These are phyloP conservation scores for Aspergillus melleus DNA, from an alignment of 2,329 filamentous ascomycete genomes.

Conservation along the genomic window DNA sequence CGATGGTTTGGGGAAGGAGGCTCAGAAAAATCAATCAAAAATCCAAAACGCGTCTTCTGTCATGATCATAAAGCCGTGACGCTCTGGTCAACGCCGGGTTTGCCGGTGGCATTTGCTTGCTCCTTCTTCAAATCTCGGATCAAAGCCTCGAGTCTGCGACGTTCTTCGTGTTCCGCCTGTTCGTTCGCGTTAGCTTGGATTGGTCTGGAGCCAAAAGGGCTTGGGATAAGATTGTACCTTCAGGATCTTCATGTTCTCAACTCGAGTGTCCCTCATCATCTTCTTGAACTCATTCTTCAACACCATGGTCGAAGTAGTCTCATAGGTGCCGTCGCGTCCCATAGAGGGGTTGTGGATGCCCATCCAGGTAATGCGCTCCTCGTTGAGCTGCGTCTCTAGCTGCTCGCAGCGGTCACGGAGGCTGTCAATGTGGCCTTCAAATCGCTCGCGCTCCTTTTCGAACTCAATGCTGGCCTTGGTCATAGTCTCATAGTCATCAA, in stretches of 20 bases:
- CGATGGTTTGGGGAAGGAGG: slow-evolving; percentile 1
- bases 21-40: slow-evolving; percentile 11
- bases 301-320: slow-evolving; percentile 67
- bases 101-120: slow-evolving; percentile 33
- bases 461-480: slow-evolving; percentile 69
- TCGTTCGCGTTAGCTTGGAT: slow-evolving; percentile 19
- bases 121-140: slow-evolving; percentile 54
- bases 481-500: slow-evolving; percentile 69
- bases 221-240: slow-evolving; percentile 55
- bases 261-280: slow-evolving; percentile 73
- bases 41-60: slow-evolving; percentile 18
- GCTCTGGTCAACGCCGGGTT: slow-evolving; percentile 33
- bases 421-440: slow-evolving; percentile 64
- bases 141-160: slow-evolving; percentile 64
- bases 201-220: neutral
- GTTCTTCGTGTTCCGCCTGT: slow-evolving; percentile 71
- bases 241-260: slow-evolving; percentile 64
- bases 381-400: slow-evolving; percentile 63
- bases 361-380: slow-evolving; percentile 67
- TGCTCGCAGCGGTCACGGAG: slow-evolving; percentile 64
- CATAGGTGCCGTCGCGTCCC: slow-evolving; percentile 41
- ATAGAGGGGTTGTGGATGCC: slow-evolving; percentile 54
- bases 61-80: slow-evolving; percentile 38
- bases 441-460: slow-evolving; percentile 67
- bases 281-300: slow-evolving; percentile 75